These are phyloP conservation scores for Sinapis alba DNA, from an alignment of 441 rosid genomes.

Conservation along the genomic window DNA sequence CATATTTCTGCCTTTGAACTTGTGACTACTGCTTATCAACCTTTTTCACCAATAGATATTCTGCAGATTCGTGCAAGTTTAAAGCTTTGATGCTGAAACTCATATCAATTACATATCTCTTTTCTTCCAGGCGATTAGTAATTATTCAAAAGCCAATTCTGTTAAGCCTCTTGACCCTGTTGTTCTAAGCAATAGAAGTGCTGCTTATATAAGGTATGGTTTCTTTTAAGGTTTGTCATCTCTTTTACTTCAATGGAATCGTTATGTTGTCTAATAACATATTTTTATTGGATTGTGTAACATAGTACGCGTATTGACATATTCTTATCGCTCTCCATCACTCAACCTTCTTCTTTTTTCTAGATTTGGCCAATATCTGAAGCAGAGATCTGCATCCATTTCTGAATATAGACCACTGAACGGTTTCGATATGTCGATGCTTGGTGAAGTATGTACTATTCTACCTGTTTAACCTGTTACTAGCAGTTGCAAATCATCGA, in stretches of 20 bases:
- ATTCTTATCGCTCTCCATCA: neutral
- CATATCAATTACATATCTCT: slow-evolving; percentile 2
- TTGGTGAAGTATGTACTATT: slow-evolving; percentile 74
- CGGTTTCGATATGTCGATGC: slow-evolving; percentile 90
- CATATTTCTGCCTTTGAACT: neutral
- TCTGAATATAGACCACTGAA: slow-evolving; percentile 76
- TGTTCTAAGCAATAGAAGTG: slow-evolving; percentile 81
- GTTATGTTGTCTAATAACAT: neutral
- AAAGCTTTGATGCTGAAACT: slow-evolving; percentile 15
- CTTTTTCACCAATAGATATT: neutral
- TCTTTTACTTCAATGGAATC: slow-evolving; percentile 11
- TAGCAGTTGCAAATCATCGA: neutral
- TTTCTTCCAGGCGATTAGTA: slow-evolving; percentile 64
- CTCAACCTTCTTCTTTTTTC: neutral
- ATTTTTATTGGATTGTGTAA: neutral
- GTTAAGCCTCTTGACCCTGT: slow-evolving; percentile 74
- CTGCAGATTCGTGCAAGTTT: neutral
- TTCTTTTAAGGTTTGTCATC: neutral
- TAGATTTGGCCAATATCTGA: slow-evolving; percentile 84
- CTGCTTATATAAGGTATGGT: slow-evolving; percentile 77
- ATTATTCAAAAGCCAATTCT: slow-evolving; percentile 76
- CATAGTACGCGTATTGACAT: neutral
- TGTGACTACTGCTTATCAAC: neutral
- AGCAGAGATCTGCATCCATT: slow-evolving; percentile 67
- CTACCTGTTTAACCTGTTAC: slow-evolving; percentile 12